Evolutionary conservation across 2,329 filamentous ascomycete genomes (phyloP).

Genomic region (Monilinia vaccinii-corymbosi): DNA sequence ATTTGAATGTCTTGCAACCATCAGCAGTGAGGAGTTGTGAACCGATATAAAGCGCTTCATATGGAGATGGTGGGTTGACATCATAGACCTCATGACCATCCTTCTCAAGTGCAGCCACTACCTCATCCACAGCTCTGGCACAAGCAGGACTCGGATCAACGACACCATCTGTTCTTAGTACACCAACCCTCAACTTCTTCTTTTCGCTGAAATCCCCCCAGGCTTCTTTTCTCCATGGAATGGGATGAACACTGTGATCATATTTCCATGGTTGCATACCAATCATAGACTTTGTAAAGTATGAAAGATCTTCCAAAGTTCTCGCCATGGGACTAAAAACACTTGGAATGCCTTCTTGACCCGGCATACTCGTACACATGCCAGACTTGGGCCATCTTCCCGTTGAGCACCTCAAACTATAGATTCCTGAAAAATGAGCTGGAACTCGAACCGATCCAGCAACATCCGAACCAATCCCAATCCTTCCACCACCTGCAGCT

Average conservation of each 20-base stretch:
- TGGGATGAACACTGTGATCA: constrained; percentile 74
- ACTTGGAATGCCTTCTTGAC: constrained; percentile 80
- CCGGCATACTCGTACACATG: constrained; percentile 79
- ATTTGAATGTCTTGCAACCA: constrained; percentile 70
- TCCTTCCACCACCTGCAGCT: constrained; percentile 69
- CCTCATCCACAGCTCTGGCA: constrained; percentile 61
- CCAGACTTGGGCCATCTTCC: constrained; percentile 85
- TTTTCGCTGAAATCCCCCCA: constrained; percentile 51
- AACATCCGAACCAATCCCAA: constrained; percentile 81
- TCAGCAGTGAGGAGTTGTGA: constrained; percentile 78
- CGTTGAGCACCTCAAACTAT: constrained; percentile 76
- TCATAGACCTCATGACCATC: constrained; percentile 69
- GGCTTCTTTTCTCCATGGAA: constrained; percentile 63
- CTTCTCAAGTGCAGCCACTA: constrained; percentile 56
- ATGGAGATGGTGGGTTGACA: constrained; percentile 58
- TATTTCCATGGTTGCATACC: constrained; percentile 83
- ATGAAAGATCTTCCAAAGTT: constrained; percentile 71
- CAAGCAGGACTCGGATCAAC: constrained; percentile 84
- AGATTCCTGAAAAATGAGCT: constrained; percentile 84
- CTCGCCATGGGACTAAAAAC: constrained; percentile 91
- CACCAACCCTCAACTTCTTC: constrained; percentile 59
- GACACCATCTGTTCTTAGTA: constrained; percentile 72
- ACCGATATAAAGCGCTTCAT: constrained; percentile 66
- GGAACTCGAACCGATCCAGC: constrained; percentile 81
- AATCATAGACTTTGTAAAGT: constrained; percentile 73